Conservation (phyloP, 371 early-diverging fungal genomes). For the Nosema muscidifuracis region DNA sequence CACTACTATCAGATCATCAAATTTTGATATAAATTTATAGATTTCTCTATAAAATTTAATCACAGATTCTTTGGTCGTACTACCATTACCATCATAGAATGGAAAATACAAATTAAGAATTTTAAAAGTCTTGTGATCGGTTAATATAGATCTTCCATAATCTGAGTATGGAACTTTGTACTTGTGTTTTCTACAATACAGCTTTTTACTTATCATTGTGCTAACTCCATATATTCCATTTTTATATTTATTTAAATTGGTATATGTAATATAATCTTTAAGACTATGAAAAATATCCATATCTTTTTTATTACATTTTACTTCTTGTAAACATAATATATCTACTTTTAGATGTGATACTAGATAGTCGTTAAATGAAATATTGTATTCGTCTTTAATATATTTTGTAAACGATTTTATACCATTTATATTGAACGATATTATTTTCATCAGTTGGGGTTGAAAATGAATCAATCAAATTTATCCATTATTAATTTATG, state of each 20-base stretch:
- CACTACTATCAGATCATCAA: slow-evolving; percentile 66
- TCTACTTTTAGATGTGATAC: slow-evolving; percentile 67
- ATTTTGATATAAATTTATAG: slow-evolving; percentile 64
- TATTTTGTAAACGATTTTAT: slow-evolving; percentile 42
- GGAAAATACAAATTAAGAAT: slow-evolving; percentile 74
- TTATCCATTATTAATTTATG: too few species aligned
- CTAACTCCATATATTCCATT: slow-evolving; percentile 70
- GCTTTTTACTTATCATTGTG: slow-evolving; percentile 37
- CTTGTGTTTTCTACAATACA: slow-evolving; percentile 57
- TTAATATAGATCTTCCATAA: slow-evolving; percentile 72
- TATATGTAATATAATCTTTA: slow-evolving; percentile 70
- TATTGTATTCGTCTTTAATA: slow-evolving; percentile 4
- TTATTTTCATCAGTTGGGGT: slow-evolving; percentile 30
- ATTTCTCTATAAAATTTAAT: slow-evolving; percentile 57
- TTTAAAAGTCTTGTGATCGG: slow-evolving; percentile 70
- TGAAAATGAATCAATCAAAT: too few species aligned
- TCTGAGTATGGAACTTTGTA: slow-evolving; percentile 66
- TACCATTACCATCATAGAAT: slow-evolving; percentile 64
- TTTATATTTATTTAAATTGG: slow-evolving; percentile 66
- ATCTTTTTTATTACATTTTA: slow-evolving; percentile 65
- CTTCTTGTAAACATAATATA: slow-evolving; percentile 73
- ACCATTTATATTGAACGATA: slow-evolving; percentile 57
- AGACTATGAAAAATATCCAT: slow-evolving; percentile 28
- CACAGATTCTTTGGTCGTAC: slow-evolving; percentile 66
- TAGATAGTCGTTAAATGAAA: slow-evolving; percentile 53